These are phyloP conservation scores for Cladosporium sp. DNA, from an alignment of 2,329 filamentous ascomycete species.

Conservation along the genomic window DNA sequence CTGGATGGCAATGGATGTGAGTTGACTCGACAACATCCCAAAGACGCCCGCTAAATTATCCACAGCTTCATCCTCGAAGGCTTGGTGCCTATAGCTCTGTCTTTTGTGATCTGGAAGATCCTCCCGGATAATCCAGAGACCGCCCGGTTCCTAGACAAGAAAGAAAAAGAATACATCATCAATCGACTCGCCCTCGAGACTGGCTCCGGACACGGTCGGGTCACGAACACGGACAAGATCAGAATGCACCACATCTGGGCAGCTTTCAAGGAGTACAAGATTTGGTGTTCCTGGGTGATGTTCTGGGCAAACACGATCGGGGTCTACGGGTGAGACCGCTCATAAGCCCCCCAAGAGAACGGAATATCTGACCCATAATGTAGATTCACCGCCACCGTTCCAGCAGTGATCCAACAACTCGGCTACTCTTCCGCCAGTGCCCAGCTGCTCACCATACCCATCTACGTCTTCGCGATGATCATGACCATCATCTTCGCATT, in stretches of 20 bases:
- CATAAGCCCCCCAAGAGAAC: too few species aligned
- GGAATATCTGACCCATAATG: conserved; percentile 49
- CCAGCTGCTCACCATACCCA: conserved; percentile 37
- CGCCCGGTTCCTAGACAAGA: conserved; percentile 52
- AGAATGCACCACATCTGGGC: conserved; percentile 34
- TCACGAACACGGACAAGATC: conserved; percentile 29
- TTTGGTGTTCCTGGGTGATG: conserved; percentile 36
- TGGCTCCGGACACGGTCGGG: conserved; percentile 16
- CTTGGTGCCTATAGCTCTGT: conserved; percentile 33
- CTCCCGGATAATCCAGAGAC: conserved; percentile 57
- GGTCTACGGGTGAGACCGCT: conserved; percentile 51
- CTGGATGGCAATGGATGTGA: conserved; percentile 28
- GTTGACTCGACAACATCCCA: conserved; percentile 2
- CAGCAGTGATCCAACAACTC: conserved; percentile 46
- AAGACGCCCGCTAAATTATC: conserved; percentile 35
- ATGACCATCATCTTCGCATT: conserved; percentile 5
- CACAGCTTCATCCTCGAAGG: conserved; percentile 17
- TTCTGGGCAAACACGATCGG: conserved; percentile 40
- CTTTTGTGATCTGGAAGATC: conserved; percentile 40
- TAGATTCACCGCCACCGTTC: conserved; percentile 55
- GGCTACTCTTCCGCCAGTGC: conserved; percentile 39
- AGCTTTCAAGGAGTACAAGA: conserved; percentile 45
- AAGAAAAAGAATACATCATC: conserved; percentile 37
- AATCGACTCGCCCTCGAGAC: conserved; percentile 34
- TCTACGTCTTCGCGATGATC: too few species aligned